These are phyloP conservation scores for Diospyros lotus DNA, from an alignment of 148 eudicot species.

Conservation along the genomic window DNA sequence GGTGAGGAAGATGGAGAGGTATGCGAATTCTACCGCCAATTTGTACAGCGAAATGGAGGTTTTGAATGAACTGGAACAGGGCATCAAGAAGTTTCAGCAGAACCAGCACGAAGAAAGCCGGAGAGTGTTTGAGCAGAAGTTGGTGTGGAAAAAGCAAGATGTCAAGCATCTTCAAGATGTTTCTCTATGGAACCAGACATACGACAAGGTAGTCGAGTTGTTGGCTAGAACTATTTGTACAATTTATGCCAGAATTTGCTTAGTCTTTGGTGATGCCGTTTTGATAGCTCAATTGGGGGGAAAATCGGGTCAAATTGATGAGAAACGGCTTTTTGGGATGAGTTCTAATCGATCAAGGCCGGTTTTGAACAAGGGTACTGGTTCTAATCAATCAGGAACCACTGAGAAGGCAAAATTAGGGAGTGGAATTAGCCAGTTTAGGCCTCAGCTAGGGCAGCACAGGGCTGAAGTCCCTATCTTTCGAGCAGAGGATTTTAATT, in stretches of 20 bases:
- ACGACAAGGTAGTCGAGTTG: constrained; percentile 76
- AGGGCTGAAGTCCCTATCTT: constrained; percentile 38
- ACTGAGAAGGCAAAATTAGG: constrained; percentile 32
- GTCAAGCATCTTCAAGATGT: constrained; percentile 64
- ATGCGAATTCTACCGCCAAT: constrained; percentile 50
- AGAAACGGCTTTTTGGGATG: not conserved
- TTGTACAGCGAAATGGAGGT: constrained; percentile 72
- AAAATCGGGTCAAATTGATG: constrained; percentile 20
- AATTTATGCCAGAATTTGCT: constrained; percentile 56
- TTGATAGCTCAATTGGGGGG: constrained; percentile 26
- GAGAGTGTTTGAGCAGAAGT: constrained; percentile 71
- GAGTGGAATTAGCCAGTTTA: constrained; percentile 12
- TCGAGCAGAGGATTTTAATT: constrained; percentile 42
- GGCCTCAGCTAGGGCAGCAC: constrained; percentile 21
- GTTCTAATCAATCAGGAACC: constrained; percentile 29
- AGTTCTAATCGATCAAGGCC: constrained; percentile 5
- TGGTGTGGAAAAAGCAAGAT: constrained; percentile 77
- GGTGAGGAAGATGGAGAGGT: constrained; percentile 80
- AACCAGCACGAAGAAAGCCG: constrained; percentile 60
- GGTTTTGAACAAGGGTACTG: constrained; percentile 18
- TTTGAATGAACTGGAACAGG: constrained; percentile 62
- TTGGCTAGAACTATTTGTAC: constrained; percentile 81
- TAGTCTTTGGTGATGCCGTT: constrained; percentile 18
- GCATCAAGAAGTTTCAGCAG: constrained; percentile 57
- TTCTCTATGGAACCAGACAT: constrained; percentile 80